Conservation (phyloP, 2,329 filamentous ascomycete genomes). For the Trichoderma guizhouense region DNA sequence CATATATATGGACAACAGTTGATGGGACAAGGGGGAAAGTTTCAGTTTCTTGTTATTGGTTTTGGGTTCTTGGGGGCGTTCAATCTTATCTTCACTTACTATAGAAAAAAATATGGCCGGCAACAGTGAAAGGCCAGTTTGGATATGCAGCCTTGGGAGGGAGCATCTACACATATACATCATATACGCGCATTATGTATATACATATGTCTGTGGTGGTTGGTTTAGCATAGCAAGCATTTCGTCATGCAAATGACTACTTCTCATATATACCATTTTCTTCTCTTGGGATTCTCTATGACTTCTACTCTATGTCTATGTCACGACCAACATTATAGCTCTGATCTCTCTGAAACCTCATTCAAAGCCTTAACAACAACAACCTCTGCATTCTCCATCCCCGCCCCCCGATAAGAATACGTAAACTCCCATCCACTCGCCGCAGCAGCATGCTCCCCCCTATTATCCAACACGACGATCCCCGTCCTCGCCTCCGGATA, state of each 20-base stretch:
- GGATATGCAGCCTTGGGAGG: not conserved
- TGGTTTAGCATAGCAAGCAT: not conserved
- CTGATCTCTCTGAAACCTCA: not conserved
- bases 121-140: not conserved
- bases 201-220: not conserved
- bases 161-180: not conserved
- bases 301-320: not conserved
- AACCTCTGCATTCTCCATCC: constrained; percentile 45
- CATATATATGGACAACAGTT: not conserved
- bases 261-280: not conserved
- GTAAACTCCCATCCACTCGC: constrained; percentile 54
- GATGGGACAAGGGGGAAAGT: not conserved
- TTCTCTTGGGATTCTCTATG: not conserved
- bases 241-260: constrained; percentile 6
- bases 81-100: not conserved
- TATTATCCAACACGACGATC: constrained; percentile 48
- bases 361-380: constrained; percentile 36
- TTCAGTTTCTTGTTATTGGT: not conserved
- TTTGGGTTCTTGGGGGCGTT: not conserved
- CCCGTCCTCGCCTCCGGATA: constrained; percentile 47
- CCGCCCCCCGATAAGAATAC: constrained; percentile 47
- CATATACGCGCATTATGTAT: not conserved
- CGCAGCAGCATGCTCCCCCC: constrained; percentile 49
- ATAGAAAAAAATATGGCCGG: not conserved
- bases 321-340: not conserved